Evolutionary conservation across 2,329 filamentous ascomycete species (phyloP).

Genomic region (Nothophoma quercina): DNA sequence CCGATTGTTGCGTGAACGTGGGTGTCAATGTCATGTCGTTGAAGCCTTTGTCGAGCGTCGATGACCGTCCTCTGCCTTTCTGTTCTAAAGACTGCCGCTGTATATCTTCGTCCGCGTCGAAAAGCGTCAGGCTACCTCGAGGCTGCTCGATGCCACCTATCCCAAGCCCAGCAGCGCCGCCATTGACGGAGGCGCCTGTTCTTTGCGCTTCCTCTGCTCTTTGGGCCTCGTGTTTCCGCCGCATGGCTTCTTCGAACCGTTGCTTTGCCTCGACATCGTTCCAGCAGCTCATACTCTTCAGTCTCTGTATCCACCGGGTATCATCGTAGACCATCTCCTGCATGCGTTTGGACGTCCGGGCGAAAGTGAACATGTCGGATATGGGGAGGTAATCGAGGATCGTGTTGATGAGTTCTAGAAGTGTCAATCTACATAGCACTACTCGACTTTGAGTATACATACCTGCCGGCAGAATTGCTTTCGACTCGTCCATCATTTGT

Average conservation of each 20-base stretch:
- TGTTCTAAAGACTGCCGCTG: conserved; percentile 54
- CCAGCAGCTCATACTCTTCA: conserved; percentile 91
- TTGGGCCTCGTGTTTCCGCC: conserved; percentile 64
- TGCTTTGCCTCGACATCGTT: conserved; percentile 85
- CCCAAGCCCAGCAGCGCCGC: conserved; percentile 47
- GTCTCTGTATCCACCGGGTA: conserved; percentile 86
- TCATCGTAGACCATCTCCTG: conserved; percentile 99
- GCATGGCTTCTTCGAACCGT: conserved; percentile 75
- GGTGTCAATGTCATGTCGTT: conserved; percentile 71
- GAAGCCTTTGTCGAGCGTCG: conserved; percentile 72
- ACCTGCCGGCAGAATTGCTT: conserved; percentile 84
- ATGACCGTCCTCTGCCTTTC: conserved; percentile 33
- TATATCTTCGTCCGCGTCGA: conserved; percentile 77
- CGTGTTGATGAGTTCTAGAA: conserved; percentile 79
- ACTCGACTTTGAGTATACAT: conserved; percentile 35
- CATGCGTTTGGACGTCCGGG: conserved; percentile 83
- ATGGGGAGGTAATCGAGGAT: conserved; percentile 91
- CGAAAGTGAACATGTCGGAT: conserved; percentile 83
- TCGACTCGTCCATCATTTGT: conserved; percentile 78
- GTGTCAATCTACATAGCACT: conserved; percentile 2
- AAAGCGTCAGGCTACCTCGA: conserved; percentile 67
- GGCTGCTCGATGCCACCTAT: conserved; percentile 40
- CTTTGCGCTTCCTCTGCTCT: conserved; percentile 51
- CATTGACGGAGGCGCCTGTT: conserved; percentile 44
- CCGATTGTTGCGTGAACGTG: conserved; percentile 42